Base-by-base conservation (phyloP, 1,284 basidiomycete genomes). In the Austroboletus novae-zelandiae region DNA sequence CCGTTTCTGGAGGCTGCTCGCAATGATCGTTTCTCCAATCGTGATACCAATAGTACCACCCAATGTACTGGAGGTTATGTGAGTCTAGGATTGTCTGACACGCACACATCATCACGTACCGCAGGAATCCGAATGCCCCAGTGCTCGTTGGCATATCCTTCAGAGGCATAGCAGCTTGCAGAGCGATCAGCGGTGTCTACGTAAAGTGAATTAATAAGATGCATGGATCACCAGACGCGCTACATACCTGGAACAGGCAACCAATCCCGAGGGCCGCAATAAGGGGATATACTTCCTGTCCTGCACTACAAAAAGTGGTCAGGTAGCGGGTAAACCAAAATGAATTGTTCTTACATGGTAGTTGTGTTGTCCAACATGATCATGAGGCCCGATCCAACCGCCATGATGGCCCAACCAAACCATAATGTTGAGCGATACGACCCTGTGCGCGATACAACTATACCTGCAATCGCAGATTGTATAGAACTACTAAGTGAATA, bases 151-250 rank as follows among this genome's bases (percentile, higher is more conserved):
- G 84, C 68, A 75, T 74, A 47, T 76, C 74, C 29, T 67, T 68
- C 8, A 72, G 25, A n/a, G 76, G 77, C 72, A 78, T 77, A 9
- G 73, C 66, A 14, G 71, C 72, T 51, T 77, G 76, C 8, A 77
- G 31, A 15, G 57, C 66, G 40, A 74, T 61, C 10, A 73, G 55
- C 1, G 70, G 71, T 6, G 55, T 53, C 58, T 71, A 47, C 23
- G n/a, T 25, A 13, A 39, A 23, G 34, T 18, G 15, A 29, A 23
- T 29, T 35, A 9, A 17, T 35, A 14, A 2, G 18, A 13, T 5
- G 13, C 7, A 23, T 23, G 13, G 25, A 25, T 25, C 7, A 25
- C 8, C 6, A 29, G 7, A 7, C 6, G 18, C 3, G 25, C 34
- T 32, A 30, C 36, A 50, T 41, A 59, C 61, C 52, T 71, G 71